Base-by-base conservation (phyloP, 2,329 filamentous ascomycete genomes). In the Albifimbria verrucaria region DNA sequence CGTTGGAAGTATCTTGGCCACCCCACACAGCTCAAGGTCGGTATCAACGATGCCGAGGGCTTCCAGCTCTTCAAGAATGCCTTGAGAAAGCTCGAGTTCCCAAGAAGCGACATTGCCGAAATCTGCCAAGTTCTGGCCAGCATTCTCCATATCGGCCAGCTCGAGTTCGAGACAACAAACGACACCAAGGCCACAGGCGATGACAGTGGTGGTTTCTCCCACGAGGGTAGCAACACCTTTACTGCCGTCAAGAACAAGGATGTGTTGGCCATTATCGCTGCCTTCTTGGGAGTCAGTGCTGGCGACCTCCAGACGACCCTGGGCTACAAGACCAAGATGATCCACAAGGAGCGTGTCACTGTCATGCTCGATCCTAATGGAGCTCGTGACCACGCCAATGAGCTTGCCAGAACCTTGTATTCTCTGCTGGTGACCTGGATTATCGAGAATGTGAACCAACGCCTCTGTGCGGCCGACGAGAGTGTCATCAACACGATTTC, bases 11-110 rank as follows among this genome's bases (percentile, higher is more conserved):
- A 96, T 66, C 82, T 99, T 3, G 94, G 94, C 3, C 94, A 99
- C 63, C 94, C 93, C 1, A 97, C 93, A 0, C 94, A 99, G 72
- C 81, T 99, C 59, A 97, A 96, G 70, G 91, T 97, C 24, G 94
- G 94, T 53, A 92, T 99, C 68, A 97, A 99, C 65, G 94, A 99
- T 66, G 81, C 88, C 2, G 92, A 97, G 65, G 94, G 93, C 4
- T 99, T 99, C 71, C 90, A 96, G 67, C 87, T 97, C 50, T 97
- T 99, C 80, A 97, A 97, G 77, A 96, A 90, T 1, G 94, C 94
- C 1, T 76, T 99, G 48, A 84, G 92, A 59, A 97, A 96, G 71
- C 81, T 99, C 15, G 94, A 97, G 71, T 97, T 99, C 58, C 89
- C 93, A 4, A 84, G 92, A 51, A 87, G 88, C 55, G 94, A 97